Evolutionary conservation across 805 yeast genomes (phyloP).

Genomic region (Naumovozyma castellii): DNA sequence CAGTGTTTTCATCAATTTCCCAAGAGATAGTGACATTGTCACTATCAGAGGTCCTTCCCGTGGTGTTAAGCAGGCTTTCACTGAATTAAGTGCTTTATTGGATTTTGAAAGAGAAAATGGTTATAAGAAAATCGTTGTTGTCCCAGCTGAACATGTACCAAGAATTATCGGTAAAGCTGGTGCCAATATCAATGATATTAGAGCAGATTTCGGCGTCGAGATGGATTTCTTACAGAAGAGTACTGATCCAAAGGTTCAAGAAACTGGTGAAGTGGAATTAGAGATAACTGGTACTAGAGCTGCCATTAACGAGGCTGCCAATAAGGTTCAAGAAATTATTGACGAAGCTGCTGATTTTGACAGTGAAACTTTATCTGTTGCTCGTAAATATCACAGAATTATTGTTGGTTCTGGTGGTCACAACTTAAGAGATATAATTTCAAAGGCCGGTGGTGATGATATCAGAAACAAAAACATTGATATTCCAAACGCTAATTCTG

Average conservation of each 20-base stretch:
- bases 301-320: constrained; percentile 63
- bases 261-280: constrained; percentile 47
- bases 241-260: constrained; percentile 37
- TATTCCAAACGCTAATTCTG: constrained; percentile 63
- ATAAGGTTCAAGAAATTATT: constrained; percentile 52
- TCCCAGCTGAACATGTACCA: constrained; percentile 69
- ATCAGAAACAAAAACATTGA: constrained; percentile 32
- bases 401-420: constrained; percentile 76
- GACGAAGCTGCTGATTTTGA: constrained; percentile 54
- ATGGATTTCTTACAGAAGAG: constrained; percentile 34
- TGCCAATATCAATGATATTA: constrained; percentile 69
- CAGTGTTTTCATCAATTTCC: constrained; percentile 71
- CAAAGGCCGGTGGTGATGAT: constrained; percentile 62
- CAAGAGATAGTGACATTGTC: constrained; percentile 52
- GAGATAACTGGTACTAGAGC: constrained; percentile 69
- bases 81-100: constrained; percentile 72
- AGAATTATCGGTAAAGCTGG: constrained; percentile 87
- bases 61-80: constrained; percentile 75
- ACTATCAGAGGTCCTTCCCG: constrained; percentile 80
- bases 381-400: constrained; percentile 62
- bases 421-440: constrained; percentile 60
- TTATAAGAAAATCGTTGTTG: constrained; percentile 47
- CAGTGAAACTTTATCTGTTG: constrained; percentile 52
- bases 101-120: constrained; percentile 86
- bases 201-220: constrained; percentile 50